These are phyloP conservation scores for Protomyces arabidopsidicola DNA, from an alignment of 1,139 yeast genomes.

Conservation along the genomic window DNA sequence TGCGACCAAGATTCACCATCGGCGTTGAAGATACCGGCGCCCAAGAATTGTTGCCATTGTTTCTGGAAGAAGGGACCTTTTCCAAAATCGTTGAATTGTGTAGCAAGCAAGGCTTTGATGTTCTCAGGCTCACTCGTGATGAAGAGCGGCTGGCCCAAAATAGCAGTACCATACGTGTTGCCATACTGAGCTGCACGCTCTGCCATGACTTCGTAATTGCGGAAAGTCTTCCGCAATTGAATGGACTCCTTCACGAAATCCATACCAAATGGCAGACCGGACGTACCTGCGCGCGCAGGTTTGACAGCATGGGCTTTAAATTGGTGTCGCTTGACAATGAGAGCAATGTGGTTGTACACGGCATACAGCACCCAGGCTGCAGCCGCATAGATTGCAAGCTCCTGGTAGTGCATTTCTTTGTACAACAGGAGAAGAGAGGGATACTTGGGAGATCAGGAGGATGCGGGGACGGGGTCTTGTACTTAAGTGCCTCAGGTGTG, in stretches of 20 bases:
- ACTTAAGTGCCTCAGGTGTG: too few relatives aligned
- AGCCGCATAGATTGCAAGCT: background rate
- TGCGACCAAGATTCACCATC: slow-evolving; percentile 58
- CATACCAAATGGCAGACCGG: background rate
- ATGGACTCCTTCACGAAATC: slow-evolving; percentile 1
- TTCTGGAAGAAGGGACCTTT: slow-evolving; percentile 42
- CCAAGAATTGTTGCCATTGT: slow-evolving; percentile 43
- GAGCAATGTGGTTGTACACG: background rate
- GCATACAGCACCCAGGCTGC: background rate
- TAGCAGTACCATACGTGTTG: slow-evolving; percentile 1
- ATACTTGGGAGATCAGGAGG: too few relatives aligned
- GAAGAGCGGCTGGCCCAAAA: slow-evolving; percentile 1
- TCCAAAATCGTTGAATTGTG: slow-evolving; percentile 49
- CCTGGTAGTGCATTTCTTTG: background rate
- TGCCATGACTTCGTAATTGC: slow-evolving; percentile 2
- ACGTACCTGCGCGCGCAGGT: background rate
- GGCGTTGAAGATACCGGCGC: slow-evolving; percentile 57
- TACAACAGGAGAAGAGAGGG: background rate
- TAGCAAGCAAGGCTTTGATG: slow-evolving; percentile 38
- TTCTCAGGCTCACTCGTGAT: slow-evolving; percentile 21
- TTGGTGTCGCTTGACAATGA: background rate
- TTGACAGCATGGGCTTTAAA: background rate
- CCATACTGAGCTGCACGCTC: slow-evolving; percentile 3
- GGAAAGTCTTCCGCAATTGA: slow-evolving; percentile 1
- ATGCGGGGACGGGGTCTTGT: too few relatives aligned